Evolutionary conservation across 352 stramenopile species (phyloP).

Genomic region (Phytophthora agathidicida): DNA sequence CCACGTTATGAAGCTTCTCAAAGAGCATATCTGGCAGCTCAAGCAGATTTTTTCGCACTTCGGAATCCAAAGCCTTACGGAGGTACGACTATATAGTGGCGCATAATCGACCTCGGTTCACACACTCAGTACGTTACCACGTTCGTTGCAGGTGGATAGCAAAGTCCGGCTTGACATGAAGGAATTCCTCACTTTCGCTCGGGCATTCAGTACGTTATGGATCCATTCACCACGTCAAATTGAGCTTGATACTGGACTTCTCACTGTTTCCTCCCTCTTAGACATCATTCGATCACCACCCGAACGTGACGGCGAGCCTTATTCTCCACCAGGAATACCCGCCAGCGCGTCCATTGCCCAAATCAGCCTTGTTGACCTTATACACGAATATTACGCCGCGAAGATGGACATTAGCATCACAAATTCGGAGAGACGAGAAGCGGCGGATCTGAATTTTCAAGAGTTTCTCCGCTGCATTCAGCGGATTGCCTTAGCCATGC

Average conservation of each 20-base stretch:
- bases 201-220: slow-evolving; percentile 70
- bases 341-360: slow-evolving; percentile 43
- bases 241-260: too few species aligned
- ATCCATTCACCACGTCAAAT: too few species aligned
- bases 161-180: slow-evolving; percentile 63
- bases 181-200: slow-evolving; percentile 70
- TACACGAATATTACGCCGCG: slow-evolving; percentile 73
- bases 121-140: neutral
- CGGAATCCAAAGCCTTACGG: slow-evolving; percentile 57
- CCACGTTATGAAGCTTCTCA: slow-evolving; percentile 76
- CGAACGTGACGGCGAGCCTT: slow-evolving; percentile 63
- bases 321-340: slow-evolving; percentile 33
- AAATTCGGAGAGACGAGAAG: slow-evolving; percentile 51
- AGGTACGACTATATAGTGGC: slow-evolving; percentile 29
- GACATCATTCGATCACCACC: slow-evolving; percentile 54
- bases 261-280: slow-evolving; percentile 12
- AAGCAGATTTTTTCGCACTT: slow-evolving; percentile 86
- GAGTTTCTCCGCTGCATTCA: slow-evolving; percentile 79
- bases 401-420: slow-evolving; percentile 79
- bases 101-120: neutral
- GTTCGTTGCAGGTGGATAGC: slow-evolving; percentile 43
- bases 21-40: slow-evolving; percentile 70
- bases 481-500: slow-evolving; percentile 73
- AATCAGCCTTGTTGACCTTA: slow-evolving; percentile 67
- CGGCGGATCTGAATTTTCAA: slow-evolving; percentile 65